Base-by-base conservation (phyloP, 371 early-diverging fungal species). In the Sanchytrium tribonematis region DNA sequence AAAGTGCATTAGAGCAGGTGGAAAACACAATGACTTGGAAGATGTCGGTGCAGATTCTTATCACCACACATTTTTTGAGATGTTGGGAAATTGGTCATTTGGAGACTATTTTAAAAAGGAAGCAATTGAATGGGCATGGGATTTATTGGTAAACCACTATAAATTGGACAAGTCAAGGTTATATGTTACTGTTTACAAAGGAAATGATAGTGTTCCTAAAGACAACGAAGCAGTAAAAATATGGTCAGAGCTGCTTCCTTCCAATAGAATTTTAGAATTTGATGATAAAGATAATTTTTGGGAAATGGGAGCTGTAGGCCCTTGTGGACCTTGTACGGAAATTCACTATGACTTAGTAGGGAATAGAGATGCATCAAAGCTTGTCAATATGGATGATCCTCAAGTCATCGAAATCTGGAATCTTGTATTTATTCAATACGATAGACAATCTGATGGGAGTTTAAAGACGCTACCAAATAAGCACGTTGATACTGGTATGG, bases 11-110 rank as follows among this genome's bases (percentile, higher is more conserved):
- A 87, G 97, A 80, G 91, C 98, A 66, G 93, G 98, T 76, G 99
- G 99, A 69, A 99, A 99, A 82, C 99, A 99, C 80, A 99, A 99
- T 77, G 99, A 99, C 80, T 84, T 99, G 70, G 99, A 99, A 70
- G 99, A 99, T 80, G 99, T 99, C 28, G 99, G 99, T 70, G 95
- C 90, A 77, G 99, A 99, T 76, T 91, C 90, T 1, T 99, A 99
- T 78, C 99, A 99, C 79, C 99, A 99, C 78, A 99, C 99, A 32
- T 99, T 94, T 82, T 99, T 99, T 82, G 98, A 99, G 80, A 99
- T 99, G 99, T 81, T 99, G 79, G 99, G 99, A 69, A 99, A 99
- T 83, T 99, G 99, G 99, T 97, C 97, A 28, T 99, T 99, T 82
- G 98, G 98, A 69, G 96, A 98, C 75, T 98, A 99, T 78, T 98